Conservation (phyloP, 768 basidiomycete species). For the Xerocomellus amylosporus region DNA sequence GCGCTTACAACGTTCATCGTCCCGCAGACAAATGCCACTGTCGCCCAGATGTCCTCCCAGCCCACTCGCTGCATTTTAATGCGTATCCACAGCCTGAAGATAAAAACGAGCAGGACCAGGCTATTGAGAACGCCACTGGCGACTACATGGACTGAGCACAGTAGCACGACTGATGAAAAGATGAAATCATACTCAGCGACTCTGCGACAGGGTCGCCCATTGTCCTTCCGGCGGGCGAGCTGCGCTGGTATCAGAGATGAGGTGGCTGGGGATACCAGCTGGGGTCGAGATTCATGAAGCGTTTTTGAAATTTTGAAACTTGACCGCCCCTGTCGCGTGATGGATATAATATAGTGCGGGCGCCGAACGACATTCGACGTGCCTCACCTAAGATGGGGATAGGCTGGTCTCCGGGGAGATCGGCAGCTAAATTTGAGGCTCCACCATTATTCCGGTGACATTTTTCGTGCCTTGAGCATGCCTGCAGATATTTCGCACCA, state of each 20-base stretch:
- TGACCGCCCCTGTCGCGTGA: neutral
- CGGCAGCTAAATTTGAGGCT: neutral
- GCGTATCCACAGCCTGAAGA: slow-evolving; percentile 23
- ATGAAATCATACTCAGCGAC: neutral
- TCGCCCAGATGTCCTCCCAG: slow-evolving; percentile 23
- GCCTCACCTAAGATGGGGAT: neutral
- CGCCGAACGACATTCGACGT: neutral
- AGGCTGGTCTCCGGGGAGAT: neutral
- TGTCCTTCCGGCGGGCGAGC: neutral
- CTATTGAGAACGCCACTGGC: slow-evolving; percentile 2
- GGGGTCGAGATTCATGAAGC: neutral
- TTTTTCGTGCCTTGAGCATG: neutral
- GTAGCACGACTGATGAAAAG: neutral
- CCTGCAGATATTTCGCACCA: neutral
- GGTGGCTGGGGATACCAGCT: neutral
- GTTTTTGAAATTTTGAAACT: neutral
- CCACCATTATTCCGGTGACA: neutral
- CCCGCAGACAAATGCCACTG: slow-evolving; percentile 15
- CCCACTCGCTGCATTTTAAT: slow-evolving; percentile 18
- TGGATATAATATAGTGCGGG: neutral
- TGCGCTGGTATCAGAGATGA: neutral
- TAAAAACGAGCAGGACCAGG: slow-evolving; percentile 7
- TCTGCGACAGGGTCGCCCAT: neutral
- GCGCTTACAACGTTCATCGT: neutral
- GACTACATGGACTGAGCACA: slow-evolving; percentile 1